These are phyloP conservation scores for Aotearoamyces nothofagi DNA, from an alignment of 2,329 filamentous ascomycete species.

Conservation along the genomic window DNA sequence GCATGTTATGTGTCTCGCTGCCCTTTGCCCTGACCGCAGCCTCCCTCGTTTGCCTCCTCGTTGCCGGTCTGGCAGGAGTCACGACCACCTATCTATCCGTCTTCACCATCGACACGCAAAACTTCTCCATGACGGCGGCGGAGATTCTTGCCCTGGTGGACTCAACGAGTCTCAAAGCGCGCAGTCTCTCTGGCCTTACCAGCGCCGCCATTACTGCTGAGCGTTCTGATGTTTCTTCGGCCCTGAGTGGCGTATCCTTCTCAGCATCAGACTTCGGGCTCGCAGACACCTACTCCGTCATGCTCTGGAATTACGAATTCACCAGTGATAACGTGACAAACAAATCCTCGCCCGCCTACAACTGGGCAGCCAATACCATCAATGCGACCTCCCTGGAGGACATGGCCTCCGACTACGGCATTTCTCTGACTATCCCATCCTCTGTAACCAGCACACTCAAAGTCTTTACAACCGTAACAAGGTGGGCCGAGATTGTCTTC, in stretches of 20 bases:
- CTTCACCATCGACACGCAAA: conserved; percentile 44
- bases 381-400: conserved; percentile 47
- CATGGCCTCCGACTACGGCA: conserved; percentile 30
- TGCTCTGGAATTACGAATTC: not conserved
- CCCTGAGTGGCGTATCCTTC: not conserved
- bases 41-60: conserved; percentile 54
- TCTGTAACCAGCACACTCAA: conserved; percentile 32
- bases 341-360: conserved; percentile 48
- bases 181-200: not conserved
- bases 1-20: conserved; percentile 74
- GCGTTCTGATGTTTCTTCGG: not conserved
- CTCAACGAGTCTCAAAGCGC: conserved; percentile 11
- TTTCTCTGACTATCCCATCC: conserved; percentile 51
- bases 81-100: conserved; percentile 40
- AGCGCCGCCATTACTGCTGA: not conserved
- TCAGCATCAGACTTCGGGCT: not conserved
- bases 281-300: not conserved
- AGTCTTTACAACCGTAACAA: conserved; percentile 56
- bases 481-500: conserved; percentile 76
- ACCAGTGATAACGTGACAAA: too few species aligned
- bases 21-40: conserved; percentile 71
- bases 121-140: conserved; percentile 38
- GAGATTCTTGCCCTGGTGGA: too few species aligned
- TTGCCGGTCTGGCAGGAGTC: conserved; percentile 39
- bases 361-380: conserved; percentile 65